Evolutionary conservation across 441 rosid species (phyloP), one percentile per base, ranked within the genome.

Genomic region (Eruca vesicaria): DNA sequence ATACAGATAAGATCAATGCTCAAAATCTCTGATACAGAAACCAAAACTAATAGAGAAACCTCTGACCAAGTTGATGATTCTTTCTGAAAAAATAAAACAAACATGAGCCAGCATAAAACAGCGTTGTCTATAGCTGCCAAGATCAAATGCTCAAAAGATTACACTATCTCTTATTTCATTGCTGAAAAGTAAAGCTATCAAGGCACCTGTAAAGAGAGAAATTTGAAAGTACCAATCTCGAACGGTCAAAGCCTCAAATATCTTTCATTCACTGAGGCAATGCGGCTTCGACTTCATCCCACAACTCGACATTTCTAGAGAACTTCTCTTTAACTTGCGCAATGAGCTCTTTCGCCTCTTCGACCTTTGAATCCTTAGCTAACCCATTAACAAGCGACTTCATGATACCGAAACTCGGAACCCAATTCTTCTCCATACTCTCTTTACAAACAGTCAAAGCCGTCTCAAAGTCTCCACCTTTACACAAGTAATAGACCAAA

Each of bases 221-320:
- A 20, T 10, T 53, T 10, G 19, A 32, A 64, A 63, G 32, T 57
- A 64, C 67, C 62, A 65, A 69, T 69, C 52, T 45, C 18, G 18
- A n/a, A 43, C 6, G 50, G 18, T 41, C 48, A 41, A 41, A 43
- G 5, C 16, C 29, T 12, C 10, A 48, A 18, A 19, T 4, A 15
- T 76, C 1, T 4, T 65, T 43, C 38, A 21, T 63, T 82, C 79
- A 88, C 53, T 84, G 84, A 2, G 90, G 81, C 80, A 92, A 83
- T 29, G 71, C 84, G 0, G 91, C 89, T 82, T 90, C 97, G 0
- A 91, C 77, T 78, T 90, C 99, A 58, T 86, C 82, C 99, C 99
- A 95, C 75, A 75, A 19, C 63, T 84, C 86, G 4, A 61, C 79
- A 12, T 81, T 86, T 74, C 74, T 84, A 0, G 80, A 8, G 75